Evolutionary conservation across 129 eudicot genomes (phyloP).

Genomic region (Arctium lappa): DNA sequence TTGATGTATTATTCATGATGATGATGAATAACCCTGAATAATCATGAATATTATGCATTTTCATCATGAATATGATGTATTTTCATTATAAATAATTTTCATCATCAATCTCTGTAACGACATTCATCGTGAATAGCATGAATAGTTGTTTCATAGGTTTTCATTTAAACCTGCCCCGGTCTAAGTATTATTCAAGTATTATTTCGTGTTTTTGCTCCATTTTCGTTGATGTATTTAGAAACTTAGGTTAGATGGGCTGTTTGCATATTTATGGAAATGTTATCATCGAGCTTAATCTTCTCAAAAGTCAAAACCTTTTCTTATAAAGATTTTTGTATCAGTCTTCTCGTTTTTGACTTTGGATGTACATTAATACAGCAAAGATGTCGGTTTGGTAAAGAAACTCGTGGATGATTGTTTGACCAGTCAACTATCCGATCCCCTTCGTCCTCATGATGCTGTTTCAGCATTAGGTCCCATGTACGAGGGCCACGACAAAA

Average conservation of each 20-base stretch:
- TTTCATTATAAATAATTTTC: neutral
- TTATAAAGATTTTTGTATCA: neutral
- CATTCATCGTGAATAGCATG: neutral
- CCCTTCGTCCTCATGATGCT: constrained; percentile 92
- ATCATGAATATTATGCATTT: no score
- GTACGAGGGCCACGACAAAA: constrained; percentile 83
- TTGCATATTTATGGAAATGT: neutral
- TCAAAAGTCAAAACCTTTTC: neutral
- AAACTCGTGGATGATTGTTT: constrained; percentile 83
- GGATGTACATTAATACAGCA: constrained; percentile 54
- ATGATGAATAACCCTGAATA: neutral
- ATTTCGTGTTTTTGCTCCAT: constrained; percentile 1
- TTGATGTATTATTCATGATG: neutral
- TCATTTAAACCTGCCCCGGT: neutral
- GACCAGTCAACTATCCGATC: constrained; percentile 58
- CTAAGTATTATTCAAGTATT: neutral
- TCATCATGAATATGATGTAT: neutral
- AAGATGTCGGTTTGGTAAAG: constrained; percentile 78
- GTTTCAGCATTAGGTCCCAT: constrained; percentile 95
- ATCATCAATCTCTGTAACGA: neutral
- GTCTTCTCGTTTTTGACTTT: neutral
- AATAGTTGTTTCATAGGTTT: neutral
- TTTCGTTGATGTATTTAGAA: neutral
- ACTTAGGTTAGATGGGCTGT: neutral
- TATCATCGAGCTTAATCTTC: neutral